Base-by-base conservation (phyloP, 768 basidiomycete genomes). In the Cystobasidium onofrii region DNA sequence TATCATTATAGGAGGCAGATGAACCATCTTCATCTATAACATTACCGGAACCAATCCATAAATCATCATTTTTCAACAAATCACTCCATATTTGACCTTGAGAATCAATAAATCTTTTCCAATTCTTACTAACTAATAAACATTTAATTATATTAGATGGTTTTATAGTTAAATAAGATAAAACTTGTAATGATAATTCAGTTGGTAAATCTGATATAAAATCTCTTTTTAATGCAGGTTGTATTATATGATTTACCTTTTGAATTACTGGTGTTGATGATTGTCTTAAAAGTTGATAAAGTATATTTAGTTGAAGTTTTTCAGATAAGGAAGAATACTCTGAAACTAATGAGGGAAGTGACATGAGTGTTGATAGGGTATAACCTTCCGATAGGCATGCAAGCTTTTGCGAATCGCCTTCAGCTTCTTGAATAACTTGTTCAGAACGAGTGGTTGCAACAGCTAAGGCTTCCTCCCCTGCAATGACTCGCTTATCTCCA, bases 51-150 rank as follows among this genome's bases (percentile, higher is more conserved):
- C 92, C 94, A 76, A 90, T 90, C 92, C 92, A 97, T 17, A 92
- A 87, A 76, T 88, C 88, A 9, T 91, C 91, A 75, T 83, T 86
- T 80, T 90, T 87, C 75, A 97, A 84, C 10, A 94, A 84, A 74
- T 91, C 90, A 73, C 88, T 86, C 95, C 95, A 98, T 44, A 97
- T 86, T 9, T 89, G 86, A 39, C 90, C 87, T 77, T 97, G 92
- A 1, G 88, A 88, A 80, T 97, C 94, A 75, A 97, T 90, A 77
- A 92, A 90, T 13, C 87, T 84, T n/a, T 89, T 84, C 96, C 96
- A 99, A 1, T 65, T 73, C 50, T 73, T 88, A 61, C 90, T 91
- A 27, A 97, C 94, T 29, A 91, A 86, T 18, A 91, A 88, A 15
- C 91, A 91, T n/a, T 89, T 87, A 25, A 90, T 88, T 52, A 96